Conservation (phyloP, 345 rosid species). For the Excoecaria agallocha region DNA sequence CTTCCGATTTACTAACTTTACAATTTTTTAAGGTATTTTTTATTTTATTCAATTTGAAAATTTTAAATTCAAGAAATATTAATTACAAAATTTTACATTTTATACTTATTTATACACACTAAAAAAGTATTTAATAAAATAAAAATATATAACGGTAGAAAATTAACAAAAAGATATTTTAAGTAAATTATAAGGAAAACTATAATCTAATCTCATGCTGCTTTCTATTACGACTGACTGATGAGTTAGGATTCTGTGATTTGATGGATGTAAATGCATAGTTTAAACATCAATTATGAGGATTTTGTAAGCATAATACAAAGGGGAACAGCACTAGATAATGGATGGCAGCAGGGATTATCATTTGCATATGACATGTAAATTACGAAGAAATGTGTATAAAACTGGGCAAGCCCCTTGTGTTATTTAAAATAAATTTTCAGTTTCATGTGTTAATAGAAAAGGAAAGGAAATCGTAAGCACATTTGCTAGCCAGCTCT, state of each 20-base stretch:
- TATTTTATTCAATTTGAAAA: no score
- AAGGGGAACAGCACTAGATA: constrained; percentile 20
- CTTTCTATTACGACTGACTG: background rate
- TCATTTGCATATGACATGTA: background rate
- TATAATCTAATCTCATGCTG: no score
- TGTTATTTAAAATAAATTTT: background rate
- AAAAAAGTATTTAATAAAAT: no score
- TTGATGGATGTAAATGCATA: constrained; percentile 16
- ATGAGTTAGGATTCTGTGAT: background rate
- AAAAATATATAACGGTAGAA: no score
- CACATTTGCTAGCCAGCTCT: background rate
- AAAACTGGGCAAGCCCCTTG: background rate
- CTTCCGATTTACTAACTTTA: no score
- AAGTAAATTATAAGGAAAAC: no score
- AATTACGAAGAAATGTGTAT: background rate
- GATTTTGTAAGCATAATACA: constrained; percentile 44
- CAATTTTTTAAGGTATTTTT: no score
- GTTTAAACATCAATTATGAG: constrained; percentile 40
- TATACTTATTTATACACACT: no score
- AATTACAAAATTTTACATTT: no score
- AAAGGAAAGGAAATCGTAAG: background rate
- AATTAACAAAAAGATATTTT: no score
- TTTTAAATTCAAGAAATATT: no score
- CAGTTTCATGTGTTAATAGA: background rate
- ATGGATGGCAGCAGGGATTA: background rate